A percentile compares a stretch with the other conserved stretches of the same genome.
Evolutionary conservation across 306 rosid species (phyloP).

Genomic region (Vicia villosa): DNA sequence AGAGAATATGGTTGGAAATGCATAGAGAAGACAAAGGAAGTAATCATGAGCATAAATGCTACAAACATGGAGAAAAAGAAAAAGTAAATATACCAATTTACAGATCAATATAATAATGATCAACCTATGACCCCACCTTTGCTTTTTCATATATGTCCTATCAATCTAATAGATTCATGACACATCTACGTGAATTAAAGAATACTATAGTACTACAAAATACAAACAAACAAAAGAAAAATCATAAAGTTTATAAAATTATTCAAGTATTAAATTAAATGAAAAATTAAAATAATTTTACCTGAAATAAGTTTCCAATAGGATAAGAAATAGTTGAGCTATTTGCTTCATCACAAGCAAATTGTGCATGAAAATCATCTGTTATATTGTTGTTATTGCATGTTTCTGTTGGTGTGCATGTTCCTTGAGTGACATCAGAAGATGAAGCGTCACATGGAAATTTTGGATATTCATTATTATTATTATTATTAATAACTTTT

Average conservation of each 20-base stretch:
- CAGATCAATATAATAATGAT: conserved; percentile 42
- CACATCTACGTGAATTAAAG: conserved; percentile 40
- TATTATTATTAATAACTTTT: conserved; percentile 41
- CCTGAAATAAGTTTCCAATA: conserved; percentile 64
- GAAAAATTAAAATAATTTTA: conserved; percentile 23
- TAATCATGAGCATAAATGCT: conserved; percentile 50
- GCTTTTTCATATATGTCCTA: conserved; percentile 35
- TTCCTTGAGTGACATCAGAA: conserved; percentile 94
- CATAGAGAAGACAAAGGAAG: conserved; percentile 48
- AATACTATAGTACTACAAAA: conserved; percentile 6
- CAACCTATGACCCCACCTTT: conserved; percentile 40
- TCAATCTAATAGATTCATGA: conserved; percentile 27
- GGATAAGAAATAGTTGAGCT: conserved; percentile 60
- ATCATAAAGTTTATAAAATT: conserved; percentile 11
- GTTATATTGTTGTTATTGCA: conserved; percentile 34
- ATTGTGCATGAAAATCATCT: conserved; percentile 71
- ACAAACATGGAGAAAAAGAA: conserved; percentile 42
- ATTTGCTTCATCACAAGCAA: conserved; percentile 87
- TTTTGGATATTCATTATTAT: conserved; percentile 42
- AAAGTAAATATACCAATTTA: conserved; percentile 36
- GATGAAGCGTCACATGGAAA: conserved; percentile 77
- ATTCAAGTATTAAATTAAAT: not conserved
- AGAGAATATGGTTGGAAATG: conserved; percentile 54
- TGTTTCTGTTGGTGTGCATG: conserved; percentile 57
- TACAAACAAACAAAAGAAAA: conserved; percentile 23